phyloP scores from a whole-genome alignment of 768 basidiomycete genomes.

The Pleurotus giganteus region DNA sequence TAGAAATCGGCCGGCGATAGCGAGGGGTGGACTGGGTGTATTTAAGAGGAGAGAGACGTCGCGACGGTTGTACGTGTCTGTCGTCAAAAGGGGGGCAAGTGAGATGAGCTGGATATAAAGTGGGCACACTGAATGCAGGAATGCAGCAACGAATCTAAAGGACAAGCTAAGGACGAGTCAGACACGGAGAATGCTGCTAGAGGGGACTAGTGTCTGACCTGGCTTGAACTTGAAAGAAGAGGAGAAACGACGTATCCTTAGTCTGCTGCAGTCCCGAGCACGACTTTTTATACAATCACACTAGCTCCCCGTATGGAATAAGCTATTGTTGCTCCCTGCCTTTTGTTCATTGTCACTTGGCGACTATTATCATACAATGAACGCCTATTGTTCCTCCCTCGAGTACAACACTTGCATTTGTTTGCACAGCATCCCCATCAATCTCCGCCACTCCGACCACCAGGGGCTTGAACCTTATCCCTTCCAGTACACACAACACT shows the following conservation, averaged over 20 bases:
- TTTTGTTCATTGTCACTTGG: too few relatives aligned
- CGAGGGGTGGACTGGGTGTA: slow-evolving; percentile 19
- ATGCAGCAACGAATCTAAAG: slow-evolving; percentile 9
- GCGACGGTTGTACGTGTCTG: slow-evolving; percentile 12
- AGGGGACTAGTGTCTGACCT: not conserved
- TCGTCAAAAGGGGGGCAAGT: slow-evolving; percentile 12
- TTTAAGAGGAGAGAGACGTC: slow-evolving; percentile 14
- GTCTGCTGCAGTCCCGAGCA: not conserved
- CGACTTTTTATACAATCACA: slow-evolving; percentile 7
- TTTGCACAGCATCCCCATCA: not conserved
- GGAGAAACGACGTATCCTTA: not conserved
- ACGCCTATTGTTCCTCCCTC: not conserved
- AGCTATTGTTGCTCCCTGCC: not conserved
- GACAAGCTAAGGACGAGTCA: not conserved
- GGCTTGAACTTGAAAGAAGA: slow-evolving; percentile 1
- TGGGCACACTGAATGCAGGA: slow-evolving; percentile 1
- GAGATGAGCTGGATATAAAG: not conserved
- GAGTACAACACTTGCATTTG: not conserved
- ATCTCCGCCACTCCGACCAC: not conserved
- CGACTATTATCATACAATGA: not conserved
- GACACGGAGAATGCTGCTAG: slow-evolving; percentile 1
- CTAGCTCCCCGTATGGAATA: not conserved
- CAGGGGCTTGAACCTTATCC: slow-evolving; percentile 8
- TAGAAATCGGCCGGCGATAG: slow-evolving; percentile 66
- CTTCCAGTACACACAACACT: not conserved